Evolutionary conservation across 2,329 filamentous ascomycete genomes (phyloP).

Genomic region (Fusarium mexicanum): DNA sequence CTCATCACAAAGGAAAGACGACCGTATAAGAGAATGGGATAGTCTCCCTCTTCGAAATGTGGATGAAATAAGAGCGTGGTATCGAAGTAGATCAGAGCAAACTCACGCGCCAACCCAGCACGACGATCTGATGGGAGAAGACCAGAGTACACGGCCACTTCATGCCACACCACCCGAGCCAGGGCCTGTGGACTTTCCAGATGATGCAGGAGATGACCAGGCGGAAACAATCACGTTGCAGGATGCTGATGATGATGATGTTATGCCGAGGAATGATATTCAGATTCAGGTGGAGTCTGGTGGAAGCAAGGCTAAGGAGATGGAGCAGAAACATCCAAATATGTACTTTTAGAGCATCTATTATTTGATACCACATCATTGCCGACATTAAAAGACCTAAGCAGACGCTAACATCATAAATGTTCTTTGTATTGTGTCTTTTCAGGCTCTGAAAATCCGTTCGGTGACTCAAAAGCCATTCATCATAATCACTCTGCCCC

Average conservation of each 20-base stretch:
- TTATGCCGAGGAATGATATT: neutral
- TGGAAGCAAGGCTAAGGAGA: conserved; percentile 29
- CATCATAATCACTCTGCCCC: rapidly evolving
- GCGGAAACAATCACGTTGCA: neutral
- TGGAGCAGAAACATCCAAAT: conserved; percentile 26
- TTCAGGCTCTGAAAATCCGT: too few relatives aligned
- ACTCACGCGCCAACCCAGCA: neutral
- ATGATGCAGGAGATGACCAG: neutral
- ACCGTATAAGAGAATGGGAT: conserved; percentile 45
- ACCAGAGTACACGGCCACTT: neutral
- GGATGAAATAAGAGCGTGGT: conserved; percentile 39
- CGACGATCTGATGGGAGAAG: neutral
- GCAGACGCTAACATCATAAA: rapidly evolving
- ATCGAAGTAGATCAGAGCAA: neutral
- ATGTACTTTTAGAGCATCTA: conserved; percentile 33
- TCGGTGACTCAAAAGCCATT: neutral
- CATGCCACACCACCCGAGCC: too few relatives aligned
- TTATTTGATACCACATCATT: neutral
- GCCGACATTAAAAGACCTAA: rapidly evolving
- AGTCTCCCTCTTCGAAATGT: conserved; percentile 31
- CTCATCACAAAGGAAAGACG: conserved; percentile 39
- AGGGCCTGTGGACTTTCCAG: neutral
- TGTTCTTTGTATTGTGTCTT: too few relatives aligned
- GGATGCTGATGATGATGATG: neutral
- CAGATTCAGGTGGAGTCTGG: neutral